Conservation (phyloP, 2,329 filamentous ascomycete species). For the Metarhizium guizhouense region DNA sequence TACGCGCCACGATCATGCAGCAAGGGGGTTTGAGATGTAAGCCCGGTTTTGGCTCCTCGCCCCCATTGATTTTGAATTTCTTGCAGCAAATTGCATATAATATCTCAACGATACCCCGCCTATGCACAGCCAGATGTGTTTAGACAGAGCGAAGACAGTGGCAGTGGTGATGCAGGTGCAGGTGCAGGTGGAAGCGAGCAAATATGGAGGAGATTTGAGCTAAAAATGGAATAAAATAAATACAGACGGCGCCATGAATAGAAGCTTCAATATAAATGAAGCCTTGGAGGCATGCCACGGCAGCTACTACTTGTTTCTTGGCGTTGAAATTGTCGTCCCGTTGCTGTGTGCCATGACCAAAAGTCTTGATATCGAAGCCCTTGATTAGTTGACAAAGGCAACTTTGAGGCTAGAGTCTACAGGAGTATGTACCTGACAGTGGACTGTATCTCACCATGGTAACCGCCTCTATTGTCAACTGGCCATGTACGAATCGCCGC, state of each 20-base stretch:
- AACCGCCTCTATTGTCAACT: too few relatives aligned
- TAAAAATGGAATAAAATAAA: neutral
- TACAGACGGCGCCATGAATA: neutral
- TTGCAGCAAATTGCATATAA: conserved; percentile 18
- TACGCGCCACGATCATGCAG: conserved; percentile 8
- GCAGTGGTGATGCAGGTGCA: neutral
- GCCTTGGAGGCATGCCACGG: neutral
- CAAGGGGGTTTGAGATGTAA: conserved; percentile 1
- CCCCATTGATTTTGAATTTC: conserved; percentile 4
- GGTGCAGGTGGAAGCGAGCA: neutral
- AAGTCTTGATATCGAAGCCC: too few relatives aligned
- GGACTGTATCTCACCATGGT: too few relatives aligned
- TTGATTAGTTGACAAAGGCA: too few relatives aligned
- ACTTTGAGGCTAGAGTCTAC: too few relatives aligned
- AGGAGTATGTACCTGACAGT: too few relatives aligned
- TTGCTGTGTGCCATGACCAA: too few relatives aligned
- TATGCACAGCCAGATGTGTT: conserved; percentile 10
- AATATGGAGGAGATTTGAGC: neutral
- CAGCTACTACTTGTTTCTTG: neutral
- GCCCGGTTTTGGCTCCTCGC: neutral
- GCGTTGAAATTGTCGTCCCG: too few relatives aligned
- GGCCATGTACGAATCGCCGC: too few relatives aligned
- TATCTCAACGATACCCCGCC: conserved; percentile 32
- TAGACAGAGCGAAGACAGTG: conserved; percentile 8
- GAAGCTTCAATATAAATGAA: neutral